These are phyloP conservation scores for Diplocarpon rosae DNA, from an alignment of 2,329 filamentous ascomycete genomes.

Conservation along the genomic window DNA sequence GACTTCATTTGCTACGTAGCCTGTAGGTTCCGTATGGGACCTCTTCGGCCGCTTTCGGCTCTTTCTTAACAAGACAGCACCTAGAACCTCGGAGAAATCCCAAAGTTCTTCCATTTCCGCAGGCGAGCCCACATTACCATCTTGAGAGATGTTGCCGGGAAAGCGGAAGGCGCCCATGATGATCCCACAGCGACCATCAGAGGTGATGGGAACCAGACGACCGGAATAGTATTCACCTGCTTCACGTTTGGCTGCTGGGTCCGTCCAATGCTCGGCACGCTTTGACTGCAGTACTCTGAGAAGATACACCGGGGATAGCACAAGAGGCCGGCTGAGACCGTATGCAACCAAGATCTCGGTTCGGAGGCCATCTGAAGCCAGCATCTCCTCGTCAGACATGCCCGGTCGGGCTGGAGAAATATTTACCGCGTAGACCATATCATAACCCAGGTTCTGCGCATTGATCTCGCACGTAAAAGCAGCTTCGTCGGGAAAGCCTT, in stretches of 20 bases:
- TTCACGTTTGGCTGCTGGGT: background rate
- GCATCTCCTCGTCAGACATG: conserved; percentile 16
- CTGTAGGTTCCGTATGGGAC: background rate
- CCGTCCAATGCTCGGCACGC: conserved; percentile 5
- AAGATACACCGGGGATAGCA: conserved; percentile 18
- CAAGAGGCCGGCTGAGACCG: conserved; percentile 17
- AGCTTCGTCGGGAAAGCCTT: conserved; percentile 10
- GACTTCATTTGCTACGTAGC: conserved; percentile 23
- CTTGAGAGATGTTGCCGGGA: background rate
- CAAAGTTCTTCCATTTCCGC: conserved; percentile 5
- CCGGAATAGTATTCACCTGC: conserved; percentile 9
- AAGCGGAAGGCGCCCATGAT: conserved; percentile 15
- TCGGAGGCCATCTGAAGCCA: conserved; percentile 10
- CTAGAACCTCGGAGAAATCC: conserved; percentile 4
- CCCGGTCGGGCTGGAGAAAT: conserved; percentile 8
- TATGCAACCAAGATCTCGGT: conserved; percentile 19
- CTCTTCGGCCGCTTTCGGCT: background rate
- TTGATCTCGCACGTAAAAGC: conserved; percentile 20
- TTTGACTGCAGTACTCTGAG: conserved; percentile 19
- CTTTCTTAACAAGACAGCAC: conserved; percentile 2
- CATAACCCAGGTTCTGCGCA: conserved; percentile 22
- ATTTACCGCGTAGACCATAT: conserved; percentile 24
- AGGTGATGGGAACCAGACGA: conserved; percentile 6
- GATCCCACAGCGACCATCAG: conserved; percentile 9
- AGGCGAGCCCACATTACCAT: background rate